These are phyloP conservation scores for Phlebiopsis flavidoalba DNA, from an alignment of 768 basidiomycete genomes.

Conservation along the genomic window DNA sequence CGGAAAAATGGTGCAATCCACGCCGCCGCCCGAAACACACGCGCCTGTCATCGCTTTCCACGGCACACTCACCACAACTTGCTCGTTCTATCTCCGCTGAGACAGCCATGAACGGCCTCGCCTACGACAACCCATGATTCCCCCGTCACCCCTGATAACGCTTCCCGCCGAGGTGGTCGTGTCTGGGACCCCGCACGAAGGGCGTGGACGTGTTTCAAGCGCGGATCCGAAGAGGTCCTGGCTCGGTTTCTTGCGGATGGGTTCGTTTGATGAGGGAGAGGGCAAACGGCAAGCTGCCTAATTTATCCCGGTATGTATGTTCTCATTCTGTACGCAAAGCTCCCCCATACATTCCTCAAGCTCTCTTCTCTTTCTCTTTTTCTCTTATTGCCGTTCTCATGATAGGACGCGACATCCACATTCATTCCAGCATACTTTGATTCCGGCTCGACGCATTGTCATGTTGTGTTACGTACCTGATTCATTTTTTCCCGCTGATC, in stretches of 20 bases:
- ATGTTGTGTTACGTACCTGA: constrained; percentile 1
- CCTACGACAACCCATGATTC: constrained; percentile 48
- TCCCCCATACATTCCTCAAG: neutral
- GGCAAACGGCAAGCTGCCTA: constrained; percentile 5
- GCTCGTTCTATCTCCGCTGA: constrained; percentile 42
- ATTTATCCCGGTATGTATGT: neutral
- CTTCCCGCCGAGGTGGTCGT: constrained; percentile 41
- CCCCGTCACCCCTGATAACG: constrained; percentile 29
- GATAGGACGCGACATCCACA: neutral
- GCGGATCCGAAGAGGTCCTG: constrained; percentile 82
- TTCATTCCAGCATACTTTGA: neutral
- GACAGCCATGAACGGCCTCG: constrained; percentile 36
- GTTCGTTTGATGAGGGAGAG: constrained; percentile 61
- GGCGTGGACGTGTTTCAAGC: constrained; percentile 84
- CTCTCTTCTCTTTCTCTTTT: neutral
- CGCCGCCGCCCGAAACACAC: constrained; percentile 21
- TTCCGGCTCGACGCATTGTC: neutral
- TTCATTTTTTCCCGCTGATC: neutral
- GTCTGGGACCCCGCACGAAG: constrained; percentile 85
- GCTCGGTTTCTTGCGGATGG: constrained; percentile 78
- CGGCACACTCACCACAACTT: constrained; percentile 23
- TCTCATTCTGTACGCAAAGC: neutral
- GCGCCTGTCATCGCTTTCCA: constrained; percentile 14
- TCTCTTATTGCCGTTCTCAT: neutral
- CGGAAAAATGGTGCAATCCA: constrained; percentile 12